Evolutionary conservation across 345 rosid species (phyloP).

Genomic region (Dipteronia dyeriana): DNA sequence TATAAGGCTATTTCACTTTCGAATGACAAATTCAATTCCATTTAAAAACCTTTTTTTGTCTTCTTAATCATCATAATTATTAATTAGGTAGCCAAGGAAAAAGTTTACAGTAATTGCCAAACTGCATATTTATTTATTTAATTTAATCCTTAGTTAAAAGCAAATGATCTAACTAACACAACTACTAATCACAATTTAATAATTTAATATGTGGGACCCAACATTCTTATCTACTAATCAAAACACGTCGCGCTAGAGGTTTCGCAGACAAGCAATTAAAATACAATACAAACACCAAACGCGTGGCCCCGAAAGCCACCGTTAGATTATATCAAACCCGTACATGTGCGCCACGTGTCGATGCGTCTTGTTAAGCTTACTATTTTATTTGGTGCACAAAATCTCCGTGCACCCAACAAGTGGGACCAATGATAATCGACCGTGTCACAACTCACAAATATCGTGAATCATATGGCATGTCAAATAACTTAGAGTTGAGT

Average conservation of each 20-base stretch:
- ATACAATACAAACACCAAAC: not conserved
- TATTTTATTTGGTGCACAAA: not conserved
- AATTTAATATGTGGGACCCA: not conserved
- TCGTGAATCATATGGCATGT: no score
- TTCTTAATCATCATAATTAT: not conserved
- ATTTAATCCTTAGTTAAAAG: no score
- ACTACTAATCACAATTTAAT: no score
- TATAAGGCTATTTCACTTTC: no score
- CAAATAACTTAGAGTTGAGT: no score
- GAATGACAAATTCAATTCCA: not conserved
- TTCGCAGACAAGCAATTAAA: not conserved
- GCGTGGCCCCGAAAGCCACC: constrained; percentile 19
- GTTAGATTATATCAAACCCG: constrained; percentile 18
- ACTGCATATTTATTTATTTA: no score
- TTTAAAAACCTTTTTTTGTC: not conserved
- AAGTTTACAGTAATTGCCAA: not conserved
- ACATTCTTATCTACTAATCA: constrained; percentile 6
- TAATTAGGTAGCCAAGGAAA: not conserved
- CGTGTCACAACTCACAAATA: no score
- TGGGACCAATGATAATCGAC: not conserved
- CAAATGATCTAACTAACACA: no score
- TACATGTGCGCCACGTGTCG: constrained; percentile 37
- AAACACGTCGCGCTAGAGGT: constrained; percentile 20
- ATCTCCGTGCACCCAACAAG: not conserved
- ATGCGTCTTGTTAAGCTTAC: not conserved